Conservation (phyloP, 305 asterid species). For the Salvia sclarea region DNA sequence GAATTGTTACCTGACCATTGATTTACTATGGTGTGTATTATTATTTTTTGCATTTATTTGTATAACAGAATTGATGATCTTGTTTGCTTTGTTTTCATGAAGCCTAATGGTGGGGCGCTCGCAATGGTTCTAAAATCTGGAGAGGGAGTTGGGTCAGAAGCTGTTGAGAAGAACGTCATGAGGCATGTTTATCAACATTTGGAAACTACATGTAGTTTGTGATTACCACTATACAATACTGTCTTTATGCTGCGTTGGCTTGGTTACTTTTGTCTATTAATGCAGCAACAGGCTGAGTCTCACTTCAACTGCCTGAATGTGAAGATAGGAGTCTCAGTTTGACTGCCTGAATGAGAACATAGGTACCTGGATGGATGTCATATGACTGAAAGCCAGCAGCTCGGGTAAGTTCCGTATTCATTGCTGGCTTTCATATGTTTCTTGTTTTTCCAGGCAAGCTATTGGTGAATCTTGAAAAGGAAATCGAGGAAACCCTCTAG, state of each 20-base stretch:
- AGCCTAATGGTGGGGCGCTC: slow-evolving; percentile 51
- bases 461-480: slow-evolving; percentile 15
- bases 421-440: slow-evolving; percentile 54
- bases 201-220: slow-evolving; percentile 28
- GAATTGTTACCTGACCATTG: neutral
- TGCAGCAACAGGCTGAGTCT: slow-evolving; percentile 56
- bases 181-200: slow-evolving; percentile 47
- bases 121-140: slow-evolving; percentile 52
- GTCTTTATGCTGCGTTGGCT: slow-evolving; percentile 52
- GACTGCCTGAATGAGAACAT: slow-evolving; percentile 33
- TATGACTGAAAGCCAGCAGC: slow-evolving; percentile 47
- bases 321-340: slow-evolving; percentile 41
- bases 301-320: slow-evolving; percentile 47
- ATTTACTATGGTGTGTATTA: neutral
- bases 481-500: slow-evolving; percentile 8
- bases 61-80: slow-evolving; percentile 21
- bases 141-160: slow-evolving; percentile 53
- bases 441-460: slow-evolving; percentile 42
- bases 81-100: slow-evolving; percentile 41
- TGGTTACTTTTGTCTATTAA: slow-evolving; percentile 33
- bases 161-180: slow-evolving; percentile 51
- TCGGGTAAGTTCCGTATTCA: slow-evolving; percentile 49
- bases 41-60: neutral
- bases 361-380: slow-evolving; percentile 10
- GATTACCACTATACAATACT: slow-evolving; percentile 29